Evolutionary conservation across 352 stramenopile species (phyloP).

Genomic region (Thalassiosira delicatula): DNA sequence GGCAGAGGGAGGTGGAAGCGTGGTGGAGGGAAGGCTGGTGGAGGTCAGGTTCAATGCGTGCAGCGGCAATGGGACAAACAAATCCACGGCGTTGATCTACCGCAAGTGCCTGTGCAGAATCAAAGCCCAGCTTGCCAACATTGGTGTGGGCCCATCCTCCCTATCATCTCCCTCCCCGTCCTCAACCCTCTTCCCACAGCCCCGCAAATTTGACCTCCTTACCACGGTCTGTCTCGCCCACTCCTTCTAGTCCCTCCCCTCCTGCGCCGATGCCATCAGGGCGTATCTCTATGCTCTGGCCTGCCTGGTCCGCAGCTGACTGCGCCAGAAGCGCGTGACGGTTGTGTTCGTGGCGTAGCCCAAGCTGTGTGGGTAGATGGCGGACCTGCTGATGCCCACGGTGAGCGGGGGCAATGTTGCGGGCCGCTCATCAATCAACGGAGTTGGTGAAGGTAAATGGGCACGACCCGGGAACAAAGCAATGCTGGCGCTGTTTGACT

Average conservation of each 20-base stretch:
- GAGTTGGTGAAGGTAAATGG: slow-evolving; percentile 1
- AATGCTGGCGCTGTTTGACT: slow-evolving; percentile 62
- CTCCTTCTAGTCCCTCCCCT: slow-evolving; percentile 67
- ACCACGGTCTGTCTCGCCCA: slow-evolving; percentile 71
- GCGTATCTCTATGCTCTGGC: slow-evolving; percentile 71
- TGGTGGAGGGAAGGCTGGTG: slow-evolving; percentile 25
- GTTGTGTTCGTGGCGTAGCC: slow-evolving; percentile 84
- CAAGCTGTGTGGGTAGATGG: slow-evolving; percentile 80
- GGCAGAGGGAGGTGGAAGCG: neutral
- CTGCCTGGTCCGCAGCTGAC: slow-evolving; percentile 69
- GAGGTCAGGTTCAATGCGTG: slow-evolving; percentile 12
- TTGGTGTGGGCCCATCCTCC: neutral
- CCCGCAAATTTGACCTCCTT: slow-evolving; percentile 74
- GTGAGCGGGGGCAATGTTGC: slow-evolving; percentile 56
- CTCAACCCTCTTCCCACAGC: slow-evolving; percentile 36
- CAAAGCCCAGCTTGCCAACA: slow-evolving; percentile 4
- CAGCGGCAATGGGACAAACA: slow-evolving; percentile 22
- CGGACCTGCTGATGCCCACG: slow-evolving; percentile 80
- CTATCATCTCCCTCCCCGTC: neutral
- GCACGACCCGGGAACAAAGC: neutral
- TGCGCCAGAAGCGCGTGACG: slow-evolving; percentile 72
- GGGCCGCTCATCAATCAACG: too few relatives aligned
- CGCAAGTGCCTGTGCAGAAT: slow-evolving; percentile 45
- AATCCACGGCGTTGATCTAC: slow-evolving; percentile 54
- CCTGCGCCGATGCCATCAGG: slow-evolving; percentile 64